Evolutionary conservation across 805 yeast genomes (phyloP), one percentile per base, ranked within the genome.

Genomic region (Isabelozyma gotoi): DNA sequence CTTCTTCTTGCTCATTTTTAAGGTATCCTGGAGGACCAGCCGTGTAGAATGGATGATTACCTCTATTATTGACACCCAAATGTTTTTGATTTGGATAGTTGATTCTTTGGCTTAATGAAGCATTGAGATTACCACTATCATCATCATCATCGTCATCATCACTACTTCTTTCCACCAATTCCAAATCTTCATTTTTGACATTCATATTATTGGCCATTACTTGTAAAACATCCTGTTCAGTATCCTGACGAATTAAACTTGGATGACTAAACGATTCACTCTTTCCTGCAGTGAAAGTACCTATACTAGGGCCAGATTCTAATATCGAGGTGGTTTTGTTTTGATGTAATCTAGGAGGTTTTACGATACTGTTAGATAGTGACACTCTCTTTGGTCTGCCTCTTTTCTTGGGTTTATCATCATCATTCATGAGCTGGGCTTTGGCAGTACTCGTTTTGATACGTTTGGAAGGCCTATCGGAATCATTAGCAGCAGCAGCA

Each of bases 141-240:
- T 24, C 29, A 27, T 51, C 45, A 19, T 44, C 55, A 12, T 52
- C 53, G 11, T 65, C 68, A n/a, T 59, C 64, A 33, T 65, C 71
- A 44, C 67, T 65, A 21, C 59, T 56, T 38, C 45, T 46, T 3
- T 61, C 65, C 2, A 52, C 67, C 39, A 59, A 43, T 46, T 67
- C 71, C 46, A 69, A 54, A 44, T 71, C 75, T 37, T 69, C 73
- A 27, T 58, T 62, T 38, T 59, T 63, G 21, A 69, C 61, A 39
- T 60, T 56, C 60, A 65, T 54, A 38, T 57, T 57, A 39, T 57
- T 58, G 12, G 66, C 59, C 66, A 65, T 60, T 16, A 65, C 50
- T 48, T 60, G 67, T 10, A 66, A 47, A 4, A 68, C 68, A 51
- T 69, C 77, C 44, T 63, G 71, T 45, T 67, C 69, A 3, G 74